phyloP scores from a whole-genome alignment of 176 grass and related monocot genomes.

The Melocanna baccifera region DNA sequence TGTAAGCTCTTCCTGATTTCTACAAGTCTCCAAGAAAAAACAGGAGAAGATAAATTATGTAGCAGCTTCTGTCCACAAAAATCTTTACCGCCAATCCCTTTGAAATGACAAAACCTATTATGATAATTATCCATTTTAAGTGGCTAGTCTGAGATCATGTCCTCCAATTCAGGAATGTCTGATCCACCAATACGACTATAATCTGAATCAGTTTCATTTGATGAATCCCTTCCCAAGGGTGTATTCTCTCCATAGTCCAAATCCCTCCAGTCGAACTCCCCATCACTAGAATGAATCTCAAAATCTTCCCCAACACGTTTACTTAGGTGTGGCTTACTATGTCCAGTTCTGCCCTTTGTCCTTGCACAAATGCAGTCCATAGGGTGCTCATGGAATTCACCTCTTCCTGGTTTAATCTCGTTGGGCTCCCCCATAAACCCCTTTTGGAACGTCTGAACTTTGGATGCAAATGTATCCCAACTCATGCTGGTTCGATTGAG shows the following conservation, averaged over 20 bases:
- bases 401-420: conserved; percentile 80
- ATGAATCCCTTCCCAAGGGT: conserved; percentile 45
- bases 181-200: conserved; percentile 38
- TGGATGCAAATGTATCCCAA: conserved; percentile 85
- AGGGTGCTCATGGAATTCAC: conserved; percentile 94
- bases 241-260: conserved; percentile 80
- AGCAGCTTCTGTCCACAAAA: conserved; percentile 30
- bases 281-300: conserved; percentile 42
- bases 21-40: conserved; percentile 33
- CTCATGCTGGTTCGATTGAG: conserved; percentile 68
- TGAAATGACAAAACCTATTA: conserved; percentile 14
- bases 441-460: conserved; percentile 63
- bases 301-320: conserved; percentile 24
- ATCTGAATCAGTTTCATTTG: conserved; percentile 51
- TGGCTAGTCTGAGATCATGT: conserved; percentile 63
- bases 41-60: conserved; percentile 35
- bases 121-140: conserved; percentile 23
- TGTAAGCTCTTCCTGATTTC: conserved; percentile 33
- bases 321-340: conserved; percentile 16
- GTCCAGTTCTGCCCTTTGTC: conserved; percentile 24
- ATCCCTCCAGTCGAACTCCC: conserved; percentile 59
- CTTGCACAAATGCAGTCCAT: conserved; percentile 75
- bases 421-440: conserved; percentile 93
- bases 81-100: background rate
- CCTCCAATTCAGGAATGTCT: conserved; percentile 52